Percentiles rank a stretch among this genome's conserved stretches.
These are phyloP conservation scores for Scutellaria barbata DNA, from an alignment of 257 asterid genomes.

Conservation along the genomic window DNA sequence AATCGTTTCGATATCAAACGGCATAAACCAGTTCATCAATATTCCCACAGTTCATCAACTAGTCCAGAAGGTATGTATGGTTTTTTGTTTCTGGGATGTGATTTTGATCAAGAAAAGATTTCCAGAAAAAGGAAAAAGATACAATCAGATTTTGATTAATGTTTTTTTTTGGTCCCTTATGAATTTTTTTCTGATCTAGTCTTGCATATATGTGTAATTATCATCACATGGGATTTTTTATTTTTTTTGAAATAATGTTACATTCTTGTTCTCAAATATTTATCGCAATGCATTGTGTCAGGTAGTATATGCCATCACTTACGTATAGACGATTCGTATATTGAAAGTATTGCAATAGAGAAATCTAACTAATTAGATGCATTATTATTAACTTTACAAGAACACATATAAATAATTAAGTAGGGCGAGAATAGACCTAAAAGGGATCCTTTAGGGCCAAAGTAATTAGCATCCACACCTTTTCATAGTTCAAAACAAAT, in stretches of 20 bases:
- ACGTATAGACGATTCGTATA: no score
- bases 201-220: no score
- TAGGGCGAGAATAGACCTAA: not conserved
- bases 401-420: no score
- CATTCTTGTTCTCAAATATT: no score
- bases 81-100: not conserved
- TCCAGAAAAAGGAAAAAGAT: conserved; percentile 1
- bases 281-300: no score
- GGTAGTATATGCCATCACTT: no score
- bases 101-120: not conserved
- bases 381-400: no score
- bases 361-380: no score
- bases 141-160: not conserved
- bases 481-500: conserved; percentile 14
- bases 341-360: no score
- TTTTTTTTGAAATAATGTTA: no score
- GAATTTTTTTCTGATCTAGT: not conserved
- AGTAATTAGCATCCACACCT: conserved; percentile 11
- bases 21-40: conserved; percentile 38
- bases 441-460: conserved; percentile 13
- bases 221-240: no score
- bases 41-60: conserved; percentile 43
- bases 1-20: conserved; percentile 54
- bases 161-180: not conserved
- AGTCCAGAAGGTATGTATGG: conserved; percentile 64